Percentiles rank a stretch among this genome's conserved stretches.
phyloP scores from a whole-genome alignment of 768 basidiomycete species.

The Strobilomyces echinocephalus region DNA sequence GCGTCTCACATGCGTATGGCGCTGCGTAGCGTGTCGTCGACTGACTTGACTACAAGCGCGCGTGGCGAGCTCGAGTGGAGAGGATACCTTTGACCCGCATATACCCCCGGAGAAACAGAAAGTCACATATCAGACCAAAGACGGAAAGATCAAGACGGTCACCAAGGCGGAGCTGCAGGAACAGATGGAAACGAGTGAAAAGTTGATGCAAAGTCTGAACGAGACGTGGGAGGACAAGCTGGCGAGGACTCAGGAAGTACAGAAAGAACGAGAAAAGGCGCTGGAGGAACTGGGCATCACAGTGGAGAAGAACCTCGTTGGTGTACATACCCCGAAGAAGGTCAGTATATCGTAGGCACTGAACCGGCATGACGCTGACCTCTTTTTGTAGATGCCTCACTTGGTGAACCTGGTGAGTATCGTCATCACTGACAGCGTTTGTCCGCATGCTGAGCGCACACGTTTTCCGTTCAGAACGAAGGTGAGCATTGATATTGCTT shows the following conservation, averaged over 20 bases:
- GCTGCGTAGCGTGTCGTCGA: background rate
- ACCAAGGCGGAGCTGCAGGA: conserved; percentile 97
- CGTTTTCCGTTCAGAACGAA: conserved; percentile 52
- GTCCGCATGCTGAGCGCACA: conserved; percentile 12
- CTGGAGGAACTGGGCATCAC: conserved; percentile 96
- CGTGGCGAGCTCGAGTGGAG: conserved; percentile 61
- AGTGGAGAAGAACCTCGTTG: conserved; percentile 93
- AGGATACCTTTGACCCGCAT: conserved; percentile 79
- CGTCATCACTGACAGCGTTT: conserved; percentile 5
- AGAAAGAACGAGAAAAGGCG: conserved; percentile 96
- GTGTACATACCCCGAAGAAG: conserved; percentile 97
- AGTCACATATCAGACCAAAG: conserved; percentile 89
- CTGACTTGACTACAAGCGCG: conserved; percentile 48
- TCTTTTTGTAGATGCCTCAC: conserved; percentile 71
- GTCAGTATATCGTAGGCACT: conserved; percentile 30
- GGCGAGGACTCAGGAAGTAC: conserved; percentile 85
- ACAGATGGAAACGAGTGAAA: conserved; percentile 92
- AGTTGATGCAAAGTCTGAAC: conserved; percentile 88
- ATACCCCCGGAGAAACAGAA: conserved; percentile 94
- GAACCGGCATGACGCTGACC: conserved; percentile 9
- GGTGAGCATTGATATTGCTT: conserved; percentile 37
- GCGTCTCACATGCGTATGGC: conserved; percentile 16
- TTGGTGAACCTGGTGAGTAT: conserved; percentile 82
- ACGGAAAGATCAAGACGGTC: conserved; percentile 91
- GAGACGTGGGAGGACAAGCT: conserved; percentile 98